Percentiles rank a stretch among this genome's conserved stretches.
These are phyloP conservation scores for Takashimella koratensis DNA, from an alignment of 1,284 basidiomycete species.

Conservation along the genomic window DNA sequence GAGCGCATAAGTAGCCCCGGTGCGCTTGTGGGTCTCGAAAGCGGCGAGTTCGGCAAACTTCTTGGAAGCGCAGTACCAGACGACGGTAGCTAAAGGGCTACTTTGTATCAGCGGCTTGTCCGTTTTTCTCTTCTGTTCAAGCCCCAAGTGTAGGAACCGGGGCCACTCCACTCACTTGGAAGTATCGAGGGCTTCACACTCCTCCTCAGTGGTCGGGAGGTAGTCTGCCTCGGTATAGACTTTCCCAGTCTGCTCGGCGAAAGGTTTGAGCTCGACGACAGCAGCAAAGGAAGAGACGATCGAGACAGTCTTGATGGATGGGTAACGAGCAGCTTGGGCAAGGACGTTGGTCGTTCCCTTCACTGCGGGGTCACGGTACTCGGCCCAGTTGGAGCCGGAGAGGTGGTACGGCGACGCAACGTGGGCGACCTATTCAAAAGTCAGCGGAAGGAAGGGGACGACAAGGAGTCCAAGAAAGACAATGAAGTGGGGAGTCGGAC, in stretches of 20 bases:
- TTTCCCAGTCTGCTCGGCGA: too few relatives aligned
- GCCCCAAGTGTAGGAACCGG: too few relatives aligned
- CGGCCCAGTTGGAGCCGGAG: constrained; percentile 23
- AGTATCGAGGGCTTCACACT: too few relatives aligned
- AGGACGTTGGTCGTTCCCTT: constrained; percentile 51
- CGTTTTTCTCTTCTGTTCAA: constrained; percentile 13
- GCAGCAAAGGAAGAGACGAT: constrained; percentile 51
- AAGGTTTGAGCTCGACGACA: constrained; percentile 24
- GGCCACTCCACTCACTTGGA: too few relatives aligned
- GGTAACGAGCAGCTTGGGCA: constrained; percentile 28
- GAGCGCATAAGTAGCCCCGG: too few relatives aligned
- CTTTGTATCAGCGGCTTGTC: constrained; percentile 2
- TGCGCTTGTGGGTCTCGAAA: too few relatives aligned
- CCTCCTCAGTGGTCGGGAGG: constrained; percentile 19
- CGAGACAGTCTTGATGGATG: constrained; percentile 46
- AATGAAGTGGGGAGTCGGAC: too few relatives aligned
- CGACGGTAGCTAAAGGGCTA: not conserved
- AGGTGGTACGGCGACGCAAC: constrained; percentile 26
- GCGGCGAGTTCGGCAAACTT: too few relatives aligned
- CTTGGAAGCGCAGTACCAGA: constrained; percentile 30
- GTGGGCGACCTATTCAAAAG: constrained; percentile 13
- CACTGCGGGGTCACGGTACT: constrained; percentile 52
- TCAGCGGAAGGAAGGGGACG: not conserved
- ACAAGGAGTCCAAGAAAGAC: not conserved
- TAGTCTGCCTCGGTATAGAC: constrained; percentile 34